These are phyloP conservation scores for Glaciozyma antarctica DNA, from an alignment of 768 basidiomycete species.

Conservation along the genomic window DNA sequence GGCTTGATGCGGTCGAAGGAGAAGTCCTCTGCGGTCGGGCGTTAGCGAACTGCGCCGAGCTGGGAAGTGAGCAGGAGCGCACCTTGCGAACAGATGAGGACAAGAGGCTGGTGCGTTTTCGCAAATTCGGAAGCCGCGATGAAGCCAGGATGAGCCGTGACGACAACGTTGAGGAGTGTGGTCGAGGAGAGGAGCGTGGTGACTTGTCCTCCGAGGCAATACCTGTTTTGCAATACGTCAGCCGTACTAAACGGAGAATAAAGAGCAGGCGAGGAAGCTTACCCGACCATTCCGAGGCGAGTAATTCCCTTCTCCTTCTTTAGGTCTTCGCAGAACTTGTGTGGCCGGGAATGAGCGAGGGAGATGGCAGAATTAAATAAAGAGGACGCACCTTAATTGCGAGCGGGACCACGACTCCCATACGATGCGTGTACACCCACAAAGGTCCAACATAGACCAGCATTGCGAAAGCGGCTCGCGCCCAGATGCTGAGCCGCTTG, in stretches of 20 bases:
- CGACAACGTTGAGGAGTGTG: not conserved
- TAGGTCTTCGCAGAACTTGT: not conserved
- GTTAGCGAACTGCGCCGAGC: no score
- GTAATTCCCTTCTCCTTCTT: not conserved
- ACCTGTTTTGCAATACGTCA: not conserved
- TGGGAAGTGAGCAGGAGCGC: not conserved
- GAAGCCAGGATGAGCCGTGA: slow-evolving; percentile 1
- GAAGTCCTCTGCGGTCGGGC: not conserved
- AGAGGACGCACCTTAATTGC: not conserved
- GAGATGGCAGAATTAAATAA: no score
- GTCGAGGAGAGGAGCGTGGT: not conserved
- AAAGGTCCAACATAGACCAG: not conserved
- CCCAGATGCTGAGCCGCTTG: not conserved
- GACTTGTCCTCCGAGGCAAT: not conserved
- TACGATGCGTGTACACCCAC: not conserved
- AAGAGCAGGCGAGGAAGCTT: no score
- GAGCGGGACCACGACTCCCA: not conserved
- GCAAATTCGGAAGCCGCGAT: not conserved
- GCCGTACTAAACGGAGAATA: not conserved
- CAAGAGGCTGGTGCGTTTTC: not conserved
- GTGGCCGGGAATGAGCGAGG: not conserved
- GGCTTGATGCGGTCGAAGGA: not conserved
- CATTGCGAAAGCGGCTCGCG: no score
- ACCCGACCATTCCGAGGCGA: not conserved
- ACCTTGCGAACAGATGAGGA: slow-evolving; percentile 1